These are phyloP conservation scores for Plasmodium coatneyi DNA, from an alignment of 169 alveolate genomes.

Conservation along the genomic window DNA sequence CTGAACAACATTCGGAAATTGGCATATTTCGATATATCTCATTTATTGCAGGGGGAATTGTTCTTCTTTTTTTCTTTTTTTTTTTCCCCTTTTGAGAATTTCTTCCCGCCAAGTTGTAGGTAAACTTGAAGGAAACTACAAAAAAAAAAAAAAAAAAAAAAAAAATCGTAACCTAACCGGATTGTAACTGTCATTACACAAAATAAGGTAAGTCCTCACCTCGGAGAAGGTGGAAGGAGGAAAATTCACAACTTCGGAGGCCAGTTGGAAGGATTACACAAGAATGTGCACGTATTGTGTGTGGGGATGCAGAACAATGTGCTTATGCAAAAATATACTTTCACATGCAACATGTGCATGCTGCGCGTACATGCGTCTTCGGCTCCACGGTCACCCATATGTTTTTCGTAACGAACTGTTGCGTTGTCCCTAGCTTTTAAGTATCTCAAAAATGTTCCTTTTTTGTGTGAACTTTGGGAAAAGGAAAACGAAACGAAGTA, in stretches of 20 bases:
- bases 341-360: background rate
- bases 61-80: background rate
- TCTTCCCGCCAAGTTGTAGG: background rate
- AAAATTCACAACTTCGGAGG: background rate
- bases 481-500: background rate
- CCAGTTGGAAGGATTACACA: background rate
- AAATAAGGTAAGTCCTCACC: background rate
- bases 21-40: background rate
- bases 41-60: background rate
- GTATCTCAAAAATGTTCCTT: background rate
- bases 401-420: background rate
- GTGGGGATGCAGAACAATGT: background rate
- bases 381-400: background rate
- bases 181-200: background rate
- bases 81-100: background rate
- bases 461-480: background rate
- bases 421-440: background rate
- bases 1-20: background rate
- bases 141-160: background rate
- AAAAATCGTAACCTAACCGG: background rate
- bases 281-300: background rate
- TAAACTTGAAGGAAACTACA: background rate
- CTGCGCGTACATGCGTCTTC: background rate
- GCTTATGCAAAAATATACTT: background rate
- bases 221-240: background rate